phyloP scores from a whole-genome alignment of 2,329 filamentous ascomycete species.

The Aureobasidium melanogenum region DNA sequence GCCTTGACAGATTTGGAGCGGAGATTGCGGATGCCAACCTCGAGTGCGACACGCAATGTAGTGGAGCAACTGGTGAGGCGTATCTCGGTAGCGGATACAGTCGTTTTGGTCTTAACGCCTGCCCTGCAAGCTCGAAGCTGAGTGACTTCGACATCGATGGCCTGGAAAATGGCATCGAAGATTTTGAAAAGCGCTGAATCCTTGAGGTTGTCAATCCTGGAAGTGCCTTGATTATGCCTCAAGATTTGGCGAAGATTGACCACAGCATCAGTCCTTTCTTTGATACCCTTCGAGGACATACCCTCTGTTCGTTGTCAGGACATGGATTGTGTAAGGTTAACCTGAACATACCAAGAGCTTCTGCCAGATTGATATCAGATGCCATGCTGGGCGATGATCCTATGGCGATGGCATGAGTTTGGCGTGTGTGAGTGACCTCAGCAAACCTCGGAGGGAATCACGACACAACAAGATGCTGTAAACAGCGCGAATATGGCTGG shows the following conservation, averaged over 20 bases:
- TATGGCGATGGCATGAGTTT: not conserved
- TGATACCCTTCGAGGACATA: conserved; percentile 35
- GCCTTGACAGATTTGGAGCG: conserved; percentile 70
- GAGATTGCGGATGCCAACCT: conserved; percentile 58
- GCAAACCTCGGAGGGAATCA: not conserved
- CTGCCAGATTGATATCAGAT: conserved; percentile 9
- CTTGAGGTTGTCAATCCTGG: conserved; percentile 42
- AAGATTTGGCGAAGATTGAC: conserved; percentile 49
- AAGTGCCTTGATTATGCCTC: conserved; percentile 40
- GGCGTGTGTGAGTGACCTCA: not conserved
- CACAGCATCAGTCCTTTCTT: conserved; percentile 43
- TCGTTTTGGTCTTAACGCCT: not conserved
- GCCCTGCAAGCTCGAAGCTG: conserved; percentile 44
- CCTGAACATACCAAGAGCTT: conserved; percentile 5
- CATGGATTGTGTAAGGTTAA: not conserved
- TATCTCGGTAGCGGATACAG: conserved; percentile 29
- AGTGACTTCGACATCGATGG: conserved; percentile 58
- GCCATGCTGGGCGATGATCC: not conserved
- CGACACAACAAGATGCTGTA: not conserved
- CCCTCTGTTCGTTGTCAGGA: conserved; percentile 20
- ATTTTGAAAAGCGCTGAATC: conserved; percentile 76
- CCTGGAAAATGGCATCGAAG: conserved; percentile 71
- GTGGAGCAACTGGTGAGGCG: conserved; percentile 62
- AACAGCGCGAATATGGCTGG: not conserved
- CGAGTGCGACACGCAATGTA: conserved; percentile 62